phyloP scores from a whole-genome alignment of 495 filamentous ascomycete genomes.

The Penicillium daleae region DNA sequence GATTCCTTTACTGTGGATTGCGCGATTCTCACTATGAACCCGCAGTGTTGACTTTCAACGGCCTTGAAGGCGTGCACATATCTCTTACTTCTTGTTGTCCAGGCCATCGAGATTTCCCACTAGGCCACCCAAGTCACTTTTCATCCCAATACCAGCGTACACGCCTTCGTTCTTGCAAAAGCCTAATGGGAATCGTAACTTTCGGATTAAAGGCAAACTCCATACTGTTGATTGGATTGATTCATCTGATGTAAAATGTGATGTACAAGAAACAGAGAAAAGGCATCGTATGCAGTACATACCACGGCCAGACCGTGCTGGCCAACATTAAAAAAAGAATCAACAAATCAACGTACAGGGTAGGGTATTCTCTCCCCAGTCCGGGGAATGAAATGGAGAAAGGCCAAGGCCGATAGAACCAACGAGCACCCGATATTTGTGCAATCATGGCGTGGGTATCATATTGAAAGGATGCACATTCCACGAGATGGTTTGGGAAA shows the following conservation, averaged over 20 bases:
- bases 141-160: not conserved
- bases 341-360: constrained; percentile 1
- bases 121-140: too few species aligned
- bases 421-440: not conserved
- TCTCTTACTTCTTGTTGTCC: too few species aligned
- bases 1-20: not conserved
- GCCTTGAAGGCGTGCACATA: too few species aligned
- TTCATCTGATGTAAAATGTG: not conserved
- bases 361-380: not conserved
- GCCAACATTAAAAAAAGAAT: constrained; percentile 1
- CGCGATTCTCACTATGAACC: not conserved
- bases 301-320: constrained; percentile 8
- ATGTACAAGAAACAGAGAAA: constrained; percentile 12
- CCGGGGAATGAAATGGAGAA: not conserved
- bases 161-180: not conserved
- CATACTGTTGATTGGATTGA: not conserved
- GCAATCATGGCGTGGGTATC: constrained; percentile 9
- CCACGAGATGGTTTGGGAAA: not conserved
- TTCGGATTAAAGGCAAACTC: not conserved
- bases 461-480: not conserved
- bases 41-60: not conserved
- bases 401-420: not conserved
- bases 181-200: not conserved
- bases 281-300: constrained; percentile 1
- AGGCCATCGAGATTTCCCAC: too few species aligned